phyloP scores from a whole-genome alignment of 106 monocot genomes.

The Dioscorea dumetorum region DNA sequence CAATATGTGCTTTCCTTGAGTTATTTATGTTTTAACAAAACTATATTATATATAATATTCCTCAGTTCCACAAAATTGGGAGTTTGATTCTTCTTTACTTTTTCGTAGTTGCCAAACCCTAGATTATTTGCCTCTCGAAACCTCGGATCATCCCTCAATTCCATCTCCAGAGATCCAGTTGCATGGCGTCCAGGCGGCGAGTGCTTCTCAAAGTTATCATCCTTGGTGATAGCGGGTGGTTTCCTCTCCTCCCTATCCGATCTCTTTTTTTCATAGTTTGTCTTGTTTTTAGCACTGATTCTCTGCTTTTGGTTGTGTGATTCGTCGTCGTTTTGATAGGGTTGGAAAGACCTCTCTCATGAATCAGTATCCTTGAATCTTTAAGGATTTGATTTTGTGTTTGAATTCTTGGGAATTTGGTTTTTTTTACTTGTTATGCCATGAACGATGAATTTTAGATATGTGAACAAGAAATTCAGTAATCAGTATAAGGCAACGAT shows the following conservation, averaged over 20 bases:
- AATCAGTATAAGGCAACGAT: constrained; percentile 84
- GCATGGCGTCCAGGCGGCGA: constrained; percentile 82
- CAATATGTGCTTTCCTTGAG: no score
- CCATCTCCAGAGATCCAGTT: constrained; percentile 13
- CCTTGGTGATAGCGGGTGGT: constrained; percentile 95
- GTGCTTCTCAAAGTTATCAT: constrained; percentile 99
- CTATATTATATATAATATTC: background rate
- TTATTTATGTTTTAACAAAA: no score
- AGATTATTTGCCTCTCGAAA: background rate
- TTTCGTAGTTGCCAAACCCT: background rate
- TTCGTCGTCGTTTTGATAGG: constrained; percentile 7
- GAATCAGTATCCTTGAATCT: constrained; percentile 27
- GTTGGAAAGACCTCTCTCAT: constrained; percentile 40
- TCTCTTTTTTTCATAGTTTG: background rate
- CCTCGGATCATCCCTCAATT: background rate
- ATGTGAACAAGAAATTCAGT: constrained; percentile 44
- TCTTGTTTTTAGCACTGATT: background rate
- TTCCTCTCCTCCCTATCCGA: background rate
- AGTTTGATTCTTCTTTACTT: no score
- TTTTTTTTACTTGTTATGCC: background rate
- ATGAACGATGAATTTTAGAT: constrained; percentile 12
- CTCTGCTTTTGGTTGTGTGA: constrained; percentile 8
- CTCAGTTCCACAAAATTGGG: background rate
- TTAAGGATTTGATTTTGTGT: background rate
- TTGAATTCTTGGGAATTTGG: background rate